Percentiles rank a stretch among this genome's conserved stretches.
Evolutionary conservation across 2,329 filamentous ascomycete species (phyloP).

Genomic region (Fusarium anguioides): DNA sequence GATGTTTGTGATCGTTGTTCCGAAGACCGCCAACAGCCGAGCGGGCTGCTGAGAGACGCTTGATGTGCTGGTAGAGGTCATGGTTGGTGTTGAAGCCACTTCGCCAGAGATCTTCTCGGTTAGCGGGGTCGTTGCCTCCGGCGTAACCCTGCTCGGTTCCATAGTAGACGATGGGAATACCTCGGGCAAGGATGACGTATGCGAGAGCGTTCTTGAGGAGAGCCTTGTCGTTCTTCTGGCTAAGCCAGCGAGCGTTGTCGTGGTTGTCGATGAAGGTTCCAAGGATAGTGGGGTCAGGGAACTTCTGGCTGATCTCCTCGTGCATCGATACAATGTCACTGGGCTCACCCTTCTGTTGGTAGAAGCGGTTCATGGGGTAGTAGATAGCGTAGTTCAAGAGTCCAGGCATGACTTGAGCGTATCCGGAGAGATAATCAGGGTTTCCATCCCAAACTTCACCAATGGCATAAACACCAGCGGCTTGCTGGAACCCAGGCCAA

Average conservation of each 20-base stretch:
- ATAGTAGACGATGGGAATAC: slow-evolving; percentile 73
- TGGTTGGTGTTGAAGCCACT: slow-evolving; percentile 55
- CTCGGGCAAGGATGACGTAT: slow-evolving; percentile 69
- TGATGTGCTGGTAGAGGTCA: slow-evolving; percentile 32
- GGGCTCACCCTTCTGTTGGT: slow-evolving; percentile 53
- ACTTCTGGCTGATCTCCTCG: slow-evolving; percentile 49
- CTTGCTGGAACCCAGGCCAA: slow-evolving; percentile 64
- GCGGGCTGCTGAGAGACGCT: slow-evolving; percentile 26
- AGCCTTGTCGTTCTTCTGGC: slow-evolving; percentile 62
- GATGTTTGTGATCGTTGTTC: slow-evolving; percentile 26
- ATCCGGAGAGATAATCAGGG: slow-evolving; percentile 62
- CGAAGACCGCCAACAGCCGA: slow-evolving; percentile 9
- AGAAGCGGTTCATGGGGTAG: slow-evolving; percentile 54
- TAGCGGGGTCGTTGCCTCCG: slow-evolving; percentile 59
- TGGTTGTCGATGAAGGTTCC: slow-evolving; percentile 70
- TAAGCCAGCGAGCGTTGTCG: slow-evolving; percentile 66
- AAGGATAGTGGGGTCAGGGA: slow-evolving; percentile 40
- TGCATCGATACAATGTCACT: slow-evolving; percentile 55
- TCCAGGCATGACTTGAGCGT: slow-evolving; percentile 65
- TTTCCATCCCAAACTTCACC: slow-evolving; percentile 70
- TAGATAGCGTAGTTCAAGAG: slow-evolving; percentile 70
- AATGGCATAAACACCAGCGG: slow-evolving; percentile 68
- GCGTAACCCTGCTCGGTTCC: slow-evolving; percentile 72
- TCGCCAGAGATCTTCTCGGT: slow-evolving; percentile 70
- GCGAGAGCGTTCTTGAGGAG: slow-evolving; percentile 70